Percentiles rank a stretch among this genome's conserved stretches.
Evolutionary conservation across 768 basidiomycete genomes (phyloP).

Genomic region (Phanerochaete sordida): DNA sequence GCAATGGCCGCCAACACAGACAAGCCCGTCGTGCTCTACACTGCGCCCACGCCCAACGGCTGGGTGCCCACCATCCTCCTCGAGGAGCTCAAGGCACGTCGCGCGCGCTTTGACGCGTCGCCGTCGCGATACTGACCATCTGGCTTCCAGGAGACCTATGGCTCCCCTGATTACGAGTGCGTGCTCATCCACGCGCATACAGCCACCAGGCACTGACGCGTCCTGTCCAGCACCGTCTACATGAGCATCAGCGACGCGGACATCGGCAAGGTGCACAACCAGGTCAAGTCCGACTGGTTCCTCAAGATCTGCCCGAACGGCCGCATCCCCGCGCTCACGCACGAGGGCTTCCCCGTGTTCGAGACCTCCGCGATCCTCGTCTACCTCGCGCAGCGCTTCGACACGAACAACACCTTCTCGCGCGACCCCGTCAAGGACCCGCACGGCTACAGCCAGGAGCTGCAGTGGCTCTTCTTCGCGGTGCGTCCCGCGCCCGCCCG

Average conservation of each 20-base stretch:
- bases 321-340: conserved; percentile 40
- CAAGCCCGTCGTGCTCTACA: conserved; percentile 23
- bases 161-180: neutral
- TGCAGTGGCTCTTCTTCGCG: conserved; percentile 88
- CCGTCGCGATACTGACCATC: conserved; percentile 33
- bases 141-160: neutral
- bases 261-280: conserved; percentile 58
- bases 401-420: conserved; percentile 67
- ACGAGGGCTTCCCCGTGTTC: conserved; percentile 64
- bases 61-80: conserved; percentile 47
- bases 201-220: neutral
- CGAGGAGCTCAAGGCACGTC: conserved; percentile 55
- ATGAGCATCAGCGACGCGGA: conserved; percentile 37
- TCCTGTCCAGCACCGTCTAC: neutral
- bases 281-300: conserved; percentile 29
- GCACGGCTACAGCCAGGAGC: conserved; percentile 63
- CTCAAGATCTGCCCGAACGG: conserved; percentile 39
- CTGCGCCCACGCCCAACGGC: conserved; percentile 52
- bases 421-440: conserved; percentile 53
- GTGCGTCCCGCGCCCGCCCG: conserved; percentile 30
- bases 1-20: neutral
- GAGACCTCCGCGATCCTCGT: conserved; percentile 80
- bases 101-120: conserved; percentile 9
- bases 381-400: conserved; percentile 81
- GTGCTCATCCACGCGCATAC: neutral